These are phyloP conservation scores for Cicer chorassanicum DNA, from an alignment of 306 rosid species.

Conservation along the genomic window DNA sequence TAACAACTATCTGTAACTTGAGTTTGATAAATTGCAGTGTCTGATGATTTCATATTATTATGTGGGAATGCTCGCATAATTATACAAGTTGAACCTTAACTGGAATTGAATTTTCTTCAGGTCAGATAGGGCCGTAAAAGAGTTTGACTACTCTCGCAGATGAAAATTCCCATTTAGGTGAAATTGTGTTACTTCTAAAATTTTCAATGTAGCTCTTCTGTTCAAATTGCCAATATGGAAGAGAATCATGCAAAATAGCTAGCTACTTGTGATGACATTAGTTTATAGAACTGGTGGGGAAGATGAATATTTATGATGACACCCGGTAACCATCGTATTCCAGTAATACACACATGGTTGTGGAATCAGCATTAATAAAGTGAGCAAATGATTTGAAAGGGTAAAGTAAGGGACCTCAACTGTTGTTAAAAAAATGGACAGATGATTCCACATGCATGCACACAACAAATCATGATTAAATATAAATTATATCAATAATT, in stretches of 20 bases:
- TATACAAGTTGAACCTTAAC: background rate
- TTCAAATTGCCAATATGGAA: conserved; percentile 29
- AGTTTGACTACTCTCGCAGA: background rate
- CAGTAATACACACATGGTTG: background rate
- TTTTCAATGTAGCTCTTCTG: background rate
- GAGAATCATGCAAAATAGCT: background rate
- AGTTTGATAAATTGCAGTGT: conserved; percentile 20
- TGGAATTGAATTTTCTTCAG: conserved; percentile 22
- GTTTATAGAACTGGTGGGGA: background rate
- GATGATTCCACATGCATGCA: background rate
- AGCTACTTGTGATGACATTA: background rate
- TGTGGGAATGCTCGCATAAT: background rate
- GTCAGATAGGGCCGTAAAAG: conserved; percentile 25
- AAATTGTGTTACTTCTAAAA: conserved; percentile 9
- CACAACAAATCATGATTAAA: conserved; percentile 7
- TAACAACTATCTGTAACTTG: conserved; percentile 1
- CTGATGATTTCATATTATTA: conserved; percentile 6
- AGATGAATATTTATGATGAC: background rate
- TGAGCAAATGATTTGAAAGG: background rate
- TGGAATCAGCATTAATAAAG: background rate
- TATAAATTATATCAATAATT: background rate
- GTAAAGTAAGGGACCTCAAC: background rate
- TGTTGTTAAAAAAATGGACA: background rate
- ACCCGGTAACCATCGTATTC: background rate
- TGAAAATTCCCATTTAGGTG: background rate